Conservation (phyloP, 2,329 filamentous ascomycete species). For the Fusarium concolor region DNA sequence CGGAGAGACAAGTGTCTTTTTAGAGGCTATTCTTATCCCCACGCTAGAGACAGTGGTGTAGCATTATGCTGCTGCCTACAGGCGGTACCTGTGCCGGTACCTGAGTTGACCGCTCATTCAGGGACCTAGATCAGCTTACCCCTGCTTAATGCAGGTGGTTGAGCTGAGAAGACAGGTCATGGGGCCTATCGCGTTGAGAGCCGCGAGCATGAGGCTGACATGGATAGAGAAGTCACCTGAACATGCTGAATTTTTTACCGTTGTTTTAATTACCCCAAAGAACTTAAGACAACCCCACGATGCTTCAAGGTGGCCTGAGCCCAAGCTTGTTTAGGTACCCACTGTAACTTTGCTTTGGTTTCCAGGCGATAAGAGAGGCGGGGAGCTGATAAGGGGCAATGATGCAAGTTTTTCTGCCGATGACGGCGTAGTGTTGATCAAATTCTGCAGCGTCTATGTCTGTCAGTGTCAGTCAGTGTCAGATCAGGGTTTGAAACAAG, state of each 20-base stretch:
- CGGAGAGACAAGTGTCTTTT: not conserved
- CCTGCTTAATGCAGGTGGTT: conserved; percentile 20
- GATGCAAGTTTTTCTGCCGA: conserved; percentile 9
- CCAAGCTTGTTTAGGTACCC: conserved; percentile 19
- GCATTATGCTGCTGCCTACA: conserved; percentile 23
- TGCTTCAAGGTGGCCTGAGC: conserved; percentile 18
- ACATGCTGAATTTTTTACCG: conserved; percentile 4
- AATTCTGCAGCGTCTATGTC: not conserved
- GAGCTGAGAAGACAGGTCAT: not conserved
- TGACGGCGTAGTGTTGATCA: conserved; percentile 12
- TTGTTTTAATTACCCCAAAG: not conserved
- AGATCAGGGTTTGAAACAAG: not conserved
- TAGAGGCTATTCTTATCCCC: conserved; percentile 1
- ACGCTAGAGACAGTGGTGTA: not conserved
- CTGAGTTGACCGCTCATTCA: conserved; percentile 32
- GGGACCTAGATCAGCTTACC: conserved; percentile 19
- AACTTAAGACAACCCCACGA: conserved; percentile 25
- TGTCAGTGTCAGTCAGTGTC: not conserved
- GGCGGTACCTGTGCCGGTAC: not conserved
- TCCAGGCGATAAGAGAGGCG: conserved; percentile 8
- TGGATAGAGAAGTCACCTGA: conserved; percentile 27
- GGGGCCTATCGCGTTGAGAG: conserved; percentile 24
- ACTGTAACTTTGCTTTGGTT: conserved; percentile 27
- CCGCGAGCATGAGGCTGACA: conserved; percentile 27
- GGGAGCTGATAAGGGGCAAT: conserved; percentile 9